Evolutionary conservation across 371 early-diverging fungal species (phyloP).

Genomic region (Rhizopus arrhizus): DNA sequence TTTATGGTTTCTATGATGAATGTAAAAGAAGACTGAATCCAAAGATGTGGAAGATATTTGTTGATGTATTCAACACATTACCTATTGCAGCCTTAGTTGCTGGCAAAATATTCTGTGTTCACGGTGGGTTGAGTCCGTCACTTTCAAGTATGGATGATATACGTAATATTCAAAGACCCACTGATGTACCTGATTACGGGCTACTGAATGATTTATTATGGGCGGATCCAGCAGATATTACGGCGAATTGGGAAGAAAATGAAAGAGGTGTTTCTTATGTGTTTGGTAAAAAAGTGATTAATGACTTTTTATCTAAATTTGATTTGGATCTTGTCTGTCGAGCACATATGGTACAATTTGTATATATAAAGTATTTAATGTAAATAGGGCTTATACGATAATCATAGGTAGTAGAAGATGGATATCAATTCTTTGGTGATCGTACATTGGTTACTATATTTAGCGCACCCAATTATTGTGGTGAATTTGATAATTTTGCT

Average conservation of each 20-base stretch:
- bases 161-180: conserved; percentile 87
- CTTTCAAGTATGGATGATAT: conserved; percentile 93
- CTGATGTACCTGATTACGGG: conserved; percentile 97
- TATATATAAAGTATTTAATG: too few species aligned
- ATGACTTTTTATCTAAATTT: conserved; percentile 86
- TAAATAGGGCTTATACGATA: too few species aligned
- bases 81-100: conserved; percentile 97
- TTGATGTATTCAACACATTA: conserved; percentile 97
- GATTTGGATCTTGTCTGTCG: conserved; percentile 94
- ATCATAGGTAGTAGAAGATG: conserved; percentile 85
- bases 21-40: conserved; percentile 94
- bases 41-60: conserved; percentile 97
- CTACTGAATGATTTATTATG: conserved; percentile 88
- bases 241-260: conserved; percentile 94
- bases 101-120: conserved; percentile 97
- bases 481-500: conserved; percentile 97
- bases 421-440: conserved; percentile 98
- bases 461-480: conserved; percentile 98
- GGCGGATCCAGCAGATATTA: conserved; percentile 85
- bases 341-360: conserved; percentile 80
- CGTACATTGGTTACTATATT: conserved; percentile 95
- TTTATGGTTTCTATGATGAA: conserved; percentile 99
- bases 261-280: conserved; percentile 98
- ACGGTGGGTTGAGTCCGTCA: conserved; percentile 96
- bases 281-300: conserved; percentile 90